A percentile compares a stretch with the other conserved stretches of the same genome.
Evolutionary conservation across 2,329 filamentous ascomycete species (phyloP).

Genomic region (Fusarium concolor): DNA sequence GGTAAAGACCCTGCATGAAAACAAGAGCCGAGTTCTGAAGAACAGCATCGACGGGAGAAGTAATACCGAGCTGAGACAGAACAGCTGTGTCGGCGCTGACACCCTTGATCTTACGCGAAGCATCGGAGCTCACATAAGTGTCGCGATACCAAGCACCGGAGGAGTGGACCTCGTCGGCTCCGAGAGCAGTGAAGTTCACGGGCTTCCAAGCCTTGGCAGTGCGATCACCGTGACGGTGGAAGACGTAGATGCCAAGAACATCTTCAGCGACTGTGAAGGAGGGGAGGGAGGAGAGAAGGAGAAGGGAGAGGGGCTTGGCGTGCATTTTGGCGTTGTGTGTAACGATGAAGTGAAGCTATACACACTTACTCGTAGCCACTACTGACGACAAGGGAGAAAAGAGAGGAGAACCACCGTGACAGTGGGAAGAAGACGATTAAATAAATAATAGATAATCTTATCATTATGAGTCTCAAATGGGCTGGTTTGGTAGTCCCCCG

Average conservation of each 20-base stretch:
- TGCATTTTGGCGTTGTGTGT: constrained; percentile 49
- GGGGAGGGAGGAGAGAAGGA: constrained; percentile 53
- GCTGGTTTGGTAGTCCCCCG: constrained; percentile 4
- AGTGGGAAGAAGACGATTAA: not conserved
- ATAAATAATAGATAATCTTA: not conserved
- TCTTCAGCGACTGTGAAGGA: constrained; percentile 67
- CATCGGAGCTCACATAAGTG: constrained; percentile 75
- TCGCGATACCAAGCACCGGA: constrained; percentile 81
- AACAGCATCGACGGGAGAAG: constrained; percentile 79
- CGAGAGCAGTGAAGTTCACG: constrained; percentile 80
- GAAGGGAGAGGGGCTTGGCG: constrained; percentile 54
- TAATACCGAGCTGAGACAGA: constrained; percentile 76
- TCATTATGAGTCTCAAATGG: not conserved
- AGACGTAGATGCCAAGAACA: constrained; percentile 85
- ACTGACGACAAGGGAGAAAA: not conserved
- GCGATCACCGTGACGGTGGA: constrained; percentile 90
- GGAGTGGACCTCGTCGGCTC: constrained; percentile 78
- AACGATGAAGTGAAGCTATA: constrained; percentile 23
- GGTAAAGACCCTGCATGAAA: constrained; percentile 89
- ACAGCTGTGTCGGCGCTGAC: constrained; percentile 75
- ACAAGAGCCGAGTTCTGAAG: constrained; percentile 82
- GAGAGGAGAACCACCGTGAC: not conserved
- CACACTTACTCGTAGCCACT: constrained; percentile 2
- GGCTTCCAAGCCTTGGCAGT: constrained; percentile 80
- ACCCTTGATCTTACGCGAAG: constrained; percentile 70